A percentile compares a stretch with the other conserved stretches of the same genome.
Conservation (phyloP, 2,329 filamentous ascomycete species). For the Aureobasidium mangrovei region DNA sequence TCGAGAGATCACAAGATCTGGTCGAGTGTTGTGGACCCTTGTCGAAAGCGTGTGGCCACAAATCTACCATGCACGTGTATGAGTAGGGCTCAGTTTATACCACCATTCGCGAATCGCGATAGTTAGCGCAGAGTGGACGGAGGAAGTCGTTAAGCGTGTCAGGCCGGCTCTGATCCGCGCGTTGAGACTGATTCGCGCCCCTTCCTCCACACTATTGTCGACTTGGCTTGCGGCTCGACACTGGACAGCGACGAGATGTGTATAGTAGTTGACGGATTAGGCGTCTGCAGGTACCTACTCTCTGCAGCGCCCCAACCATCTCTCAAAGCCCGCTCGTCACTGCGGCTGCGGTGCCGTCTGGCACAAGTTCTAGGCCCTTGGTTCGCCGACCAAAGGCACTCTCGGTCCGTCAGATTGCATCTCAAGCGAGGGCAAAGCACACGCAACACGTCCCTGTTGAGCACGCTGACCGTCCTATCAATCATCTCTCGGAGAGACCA, state of each 20-base stretch:
- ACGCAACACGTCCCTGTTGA: not conserved
- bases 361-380: not conserved
- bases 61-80: no score
- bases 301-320: not conserved
- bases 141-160: conserved; percentile 5
- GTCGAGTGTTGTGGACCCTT: no score
- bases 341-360: not conserved
- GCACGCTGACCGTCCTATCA: not conserved
- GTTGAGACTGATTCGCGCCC: not conserved
- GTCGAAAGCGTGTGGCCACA: no score
- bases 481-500: not conserved
- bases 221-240: not conserved
- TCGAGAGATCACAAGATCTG: no score
- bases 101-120: no score
- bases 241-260: not conserved
- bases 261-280: not conserved
- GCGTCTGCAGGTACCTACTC: not conserved
- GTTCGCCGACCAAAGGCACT: not conserved
- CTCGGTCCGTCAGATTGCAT: not conserved
- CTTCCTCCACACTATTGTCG: not conserved
- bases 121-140: not conserved
- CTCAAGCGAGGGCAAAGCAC: not conserved
- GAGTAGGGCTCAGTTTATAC: no score
- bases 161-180: not conserved
- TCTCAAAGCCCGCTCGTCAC: not conserved